Conservation (phyloP, 768 basidiomycete species). For the Tubosaeta sp. region DNA sequence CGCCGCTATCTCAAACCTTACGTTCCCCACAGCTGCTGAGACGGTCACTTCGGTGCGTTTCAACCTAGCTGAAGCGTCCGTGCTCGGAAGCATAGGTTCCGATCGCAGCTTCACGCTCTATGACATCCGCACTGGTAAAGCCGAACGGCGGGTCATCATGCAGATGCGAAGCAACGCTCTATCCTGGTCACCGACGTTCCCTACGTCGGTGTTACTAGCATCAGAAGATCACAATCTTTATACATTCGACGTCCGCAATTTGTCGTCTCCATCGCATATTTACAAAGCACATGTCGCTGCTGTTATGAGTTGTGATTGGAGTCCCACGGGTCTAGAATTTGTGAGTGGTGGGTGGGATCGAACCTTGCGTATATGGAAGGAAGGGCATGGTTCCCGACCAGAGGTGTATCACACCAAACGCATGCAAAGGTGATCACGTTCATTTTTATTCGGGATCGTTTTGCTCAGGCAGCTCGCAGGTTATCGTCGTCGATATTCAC, state of each 20-base stretch:
- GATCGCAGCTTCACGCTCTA: constrained; percentile 96
- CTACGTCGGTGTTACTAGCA: constrained; percentile 87
- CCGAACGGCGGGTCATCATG: constrained; percentile 88
- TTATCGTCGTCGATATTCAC: constrained; percentile 88
- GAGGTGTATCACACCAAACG: constrained; percentile 98
- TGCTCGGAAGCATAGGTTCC: constrained; percentile 91
- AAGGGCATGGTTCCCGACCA: constrained; percentile 71
- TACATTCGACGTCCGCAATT: constrained; percentile 90
- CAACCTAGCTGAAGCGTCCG: constrained; percentile 90
- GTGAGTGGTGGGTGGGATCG: constrained; percentile 97
- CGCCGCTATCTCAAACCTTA: constrained; percentile 79
- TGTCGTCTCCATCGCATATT: constrained; percentile 79
- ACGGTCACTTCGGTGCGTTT: constrained; percentile 86
- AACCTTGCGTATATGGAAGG: constrained; percentile 89
- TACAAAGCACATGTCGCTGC: constrained; percentile 98
- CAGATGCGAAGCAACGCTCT: constrained; percentile 90
- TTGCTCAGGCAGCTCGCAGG: constrained; percentile 34
- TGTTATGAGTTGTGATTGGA: constrained; percentile 97
- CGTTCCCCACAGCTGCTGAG: constrained; percentile 83
- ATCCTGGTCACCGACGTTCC: constrained; percentile 95
- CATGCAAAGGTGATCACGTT: constrained; percentile 78
- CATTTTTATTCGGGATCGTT: not conserved
- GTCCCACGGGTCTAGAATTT: constrained; percentile 92
- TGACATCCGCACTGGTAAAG: constrained; percentile 95
- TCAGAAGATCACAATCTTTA: constrained; percentile 99